A percentile compares a stretch with the other conserved stretches of the same genome.
Evolutionary conservation across 2,329 filamentous ascomycete species (phyloP).

Genomic region (Periconia sp.): DNA sequence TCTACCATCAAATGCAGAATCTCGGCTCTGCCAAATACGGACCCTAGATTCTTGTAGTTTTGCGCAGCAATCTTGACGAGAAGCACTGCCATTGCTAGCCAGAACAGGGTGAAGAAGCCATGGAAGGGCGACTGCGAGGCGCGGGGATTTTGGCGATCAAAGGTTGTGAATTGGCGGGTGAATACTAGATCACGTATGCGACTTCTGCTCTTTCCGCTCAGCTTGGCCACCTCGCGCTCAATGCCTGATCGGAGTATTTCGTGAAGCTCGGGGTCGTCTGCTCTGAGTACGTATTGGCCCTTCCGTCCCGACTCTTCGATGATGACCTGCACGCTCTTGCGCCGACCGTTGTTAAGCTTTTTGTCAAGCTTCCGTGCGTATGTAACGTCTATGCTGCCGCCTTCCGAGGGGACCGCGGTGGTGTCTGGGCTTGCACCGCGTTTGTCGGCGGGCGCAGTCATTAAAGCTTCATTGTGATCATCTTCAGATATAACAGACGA

Average conservation of each 20-base stretch:
- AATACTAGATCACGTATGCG: constrained; percentile 68
- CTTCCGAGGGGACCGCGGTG: constrained; percentile 33
- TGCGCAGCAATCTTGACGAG: constrained; percentile 70
- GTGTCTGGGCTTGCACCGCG: constrained; percentile 40
- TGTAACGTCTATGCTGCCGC: constrained; percentile 20
- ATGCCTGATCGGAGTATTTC: constrained; percentile 53
- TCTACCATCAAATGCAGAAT: constrained; percentile 73
- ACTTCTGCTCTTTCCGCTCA: constrained; percentile 43
- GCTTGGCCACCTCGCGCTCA: constrained; percentile 48
- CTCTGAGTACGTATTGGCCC: constrained; percentile 56
- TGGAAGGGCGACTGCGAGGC: constrained; percentile 73
- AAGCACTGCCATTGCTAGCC: constrained; percentile 71
- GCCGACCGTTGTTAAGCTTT: constrained; percentile 18
- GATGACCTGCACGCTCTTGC: constrained; percentile 54
- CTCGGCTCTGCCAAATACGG: constrained; percentile 71
- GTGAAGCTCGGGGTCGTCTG: constrained; percentile 57
- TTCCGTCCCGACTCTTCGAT: constrained; percentile 54
- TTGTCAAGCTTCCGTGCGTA: constrained; percentile 6
- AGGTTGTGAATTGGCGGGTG: constrained; percentile 74
- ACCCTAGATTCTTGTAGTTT: constrained; percentile 74
- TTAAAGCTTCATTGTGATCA: constrained; percentile 49
- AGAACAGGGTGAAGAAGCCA: constrained; percentile 81
- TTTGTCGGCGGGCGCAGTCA: too few relatives aligned
- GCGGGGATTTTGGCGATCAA: constrained; percentile 73
- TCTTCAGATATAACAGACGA: constrained; percentile 38